A percentile compares a stretch with the other conserved stretches of the same genome.
Conservation (phyloP, 345 rosid genomes). For the Rhizophora apiculata region DNA sequence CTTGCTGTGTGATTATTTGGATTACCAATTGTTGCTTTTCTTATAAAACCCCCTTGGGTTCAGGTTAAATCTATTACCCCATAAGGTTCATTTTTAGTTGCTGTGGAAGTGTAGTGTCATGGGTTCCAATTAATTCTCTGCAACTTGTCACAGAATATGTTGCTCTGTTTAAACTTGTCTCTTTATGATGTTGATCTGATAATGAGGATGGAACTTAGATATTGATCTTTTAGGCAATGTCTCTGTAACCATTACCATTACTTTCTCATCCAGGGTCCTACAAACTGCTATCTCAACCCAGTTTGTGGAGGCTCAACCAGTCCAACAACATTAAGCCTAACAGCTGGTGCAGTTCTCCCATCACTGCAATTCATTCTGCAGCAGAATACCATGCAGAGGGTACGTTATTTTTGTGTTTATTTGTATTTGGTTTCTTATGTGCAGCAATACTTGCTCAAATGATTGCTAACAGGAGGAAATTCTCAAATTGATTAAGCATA, state of each 20-base stretch:
- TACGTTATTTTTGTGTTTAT: constrained; percentile 20
- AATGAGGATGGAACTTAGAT: constrained; percentile 26
- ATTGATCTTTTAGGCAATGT: constrained; percentile 35
- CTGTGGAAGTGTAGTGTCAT: background rate
- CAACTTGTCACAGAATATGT: background rate
- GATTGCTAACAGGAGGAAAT: constrained; percentile 83
- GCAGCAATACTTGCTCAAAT: constrained; percentile 3
- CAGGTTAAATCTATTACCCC: background rate
- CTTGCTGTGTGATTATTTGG: background rate
- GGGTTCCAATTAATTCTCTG: background rate
- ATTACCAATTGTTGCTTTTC: background rate
- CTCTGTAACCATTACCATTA: constrained; percentile 34
- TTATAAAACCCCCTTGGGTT: background rate
- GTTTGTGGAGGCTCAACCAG: constrained; percentile 46
- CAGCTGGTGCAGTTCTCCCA: constrained; percentile 55
- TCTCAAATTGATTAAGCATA: constrained; percentile 63
- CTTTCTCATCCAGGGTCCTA: constrained; percentile 51
- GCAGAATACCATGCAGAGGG: constrained; percentile 80
- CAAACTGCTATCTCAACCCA: constrained; percentile 43
- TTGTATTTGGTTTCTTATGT: background rate
- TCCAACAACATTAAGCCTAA: constrained; percentile 42
- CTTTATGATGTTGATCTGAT: constrained; percentile 3
- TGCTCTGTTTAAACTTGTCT: background rate
- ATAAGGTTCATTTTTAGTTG: too few relatives aligned
- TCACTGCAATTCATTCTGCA: constrained; percentile 77